A percentile compares a stretch with the other conserved stretches of the same genome.
Conservation (phyloP, 2,329 filamentous ascomycete species). For the Paecilomyces sp. region DNA sequence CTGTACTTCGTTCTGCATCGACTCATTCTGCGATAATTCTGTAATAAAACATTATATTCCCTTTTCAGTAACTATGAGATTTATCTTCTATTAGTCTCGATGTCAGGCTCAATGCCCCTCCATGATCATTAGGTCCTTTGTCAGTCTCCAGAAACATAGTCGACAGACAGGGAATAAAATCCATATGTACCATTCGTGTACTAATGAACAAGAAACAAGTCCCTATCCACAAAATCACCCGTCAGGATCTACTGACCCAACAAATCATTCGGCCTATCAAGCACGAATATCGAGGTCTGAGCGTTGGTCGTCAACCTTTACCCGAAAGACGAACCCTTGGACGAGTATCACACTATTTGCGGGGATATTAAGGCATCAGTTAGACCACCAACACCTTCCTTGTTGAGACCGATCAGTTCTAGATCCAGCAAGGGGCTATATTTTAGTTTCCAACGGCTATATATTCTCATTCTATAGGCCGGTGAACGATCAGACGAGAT, state of each 20-base stretch:
- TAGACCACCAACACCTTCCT: background rate
- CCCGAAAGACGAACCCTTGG: background rate
- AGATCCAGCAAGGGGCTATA: background rate
- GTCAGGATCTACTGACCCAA: background rate
- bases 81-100: background rate
- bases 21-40: background rate
- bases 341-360: background rate
- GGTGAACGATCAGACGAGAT: background rate
- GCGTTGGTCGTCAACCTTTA: background rate
- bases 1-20: background rate
- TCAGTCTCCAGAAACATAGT: background rate
- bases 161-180: no score
- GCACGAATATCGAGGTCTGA: background rate
- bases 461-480: background rate
- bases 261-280: background rate
- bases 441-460: background rate
- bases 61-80: background rate
- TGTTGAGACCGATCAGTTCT: background rate
- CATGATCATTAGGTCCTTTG: background rate
- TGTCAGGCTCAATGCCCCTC: no score
- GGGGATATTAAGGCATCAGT: background rate
- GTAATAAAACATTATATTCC: background rate
- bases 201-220: background rate
- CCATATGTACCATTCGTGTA: background rate
- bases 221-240: background rate